Base-by-base conservation (phyloP, 2,329 filamentous ascomycete species). In the Teratosphaeria epicoccoides region DNA sequence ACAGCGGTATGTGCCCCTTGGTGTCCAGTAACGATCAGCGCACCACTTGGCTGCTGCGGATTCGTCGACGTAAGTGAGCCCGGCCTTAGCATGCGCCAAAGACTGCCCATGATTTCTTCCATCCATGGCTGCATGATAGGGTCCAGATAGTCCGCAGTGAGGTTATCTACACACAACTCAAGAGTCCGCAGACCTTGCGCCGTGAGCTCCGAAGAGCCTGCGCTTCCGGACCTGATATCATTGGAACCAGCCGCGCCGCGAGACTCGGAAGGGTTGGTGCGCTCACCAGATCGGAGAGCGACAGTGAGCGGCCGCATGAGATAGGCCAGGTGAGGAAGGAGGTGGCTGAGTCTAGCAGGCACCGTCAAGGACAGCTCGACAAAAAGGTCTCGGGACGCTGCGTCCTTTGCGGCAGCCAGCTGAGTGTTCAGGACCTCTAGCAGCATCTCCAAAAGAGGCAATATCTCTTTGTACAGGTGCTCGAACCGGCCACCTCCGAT, bases 91-190 rank as follows among this genome's bases (percentile, higher is more conserved):
- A 98, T 94, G 57, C 96, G 90, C 77, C 95, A 98, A 1, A 99
- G 76, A 1, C 91, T 91, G 46, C 89, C 93, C 93, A 98, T 98
- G 44, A 99, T 76, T 65, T 99, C 93, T 62, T 98, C 91, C 68
- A 99, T 97, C 24, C 97, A 94, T 0, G 93, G 94, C 2, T 91
- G 88, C 91, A 98, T 98, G 62, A 99, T 97, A 0, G 93, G 94
- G 61, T 99, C 93, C 12, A 99, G 75, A 64, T 98, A 99, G 63
- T 98, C 93, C 0, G 93, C 91, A 0, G 94, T 98, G 0, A 99
- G 78, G 61, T 99, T 99, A 57, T 99, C 93, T 17, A 99, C 93
- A 63, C 93, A 99, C 1, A 99, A 79, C 64, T 99, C 93, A 4
- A 99, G 74, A 0, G 93, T 99, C 24, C 94, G 78, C 6, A 99